Percentiles rank a stretch among this genome's conserved stretches.
These are phyloP conservation scores for Allodekkera sacchari DNA, from an alignment of 805 yeast genomes.

Conservation along the genomic window DNA sequence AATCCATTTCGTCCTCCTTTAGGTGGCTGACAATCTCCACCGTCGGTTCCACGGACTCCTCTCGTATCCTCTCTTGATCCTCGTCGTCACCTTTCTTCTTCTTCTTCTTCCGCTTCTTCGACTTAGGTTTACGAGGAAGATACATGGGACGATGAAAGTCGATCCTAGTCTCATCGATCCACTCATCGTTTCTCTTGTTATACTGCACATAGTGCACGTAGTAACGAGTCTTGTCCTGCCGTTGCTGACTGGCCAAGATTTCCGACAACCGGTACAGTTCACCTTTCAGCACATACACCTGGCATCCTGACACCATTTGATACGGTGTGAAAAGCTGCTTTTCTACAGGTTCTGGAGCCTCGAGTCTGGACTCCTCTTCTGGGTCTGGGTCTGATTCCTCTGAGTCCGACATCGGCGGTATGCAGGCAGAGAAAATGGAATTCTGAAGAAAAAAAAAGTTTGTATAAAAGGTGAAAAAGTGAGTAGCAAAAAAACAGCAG, in stretches of 20 bases:
- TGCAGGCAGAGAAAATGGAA: too few species aligned
- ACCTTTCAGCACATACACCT: slow-evolving; percentile 75
- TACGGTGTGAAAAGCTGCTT: slow-evolving; percentile 26
- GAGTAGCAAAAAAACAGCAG: neutral
- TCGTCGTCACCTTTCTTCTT: slow-evolving; percentile 19
- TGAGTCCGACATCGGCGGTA: slow-evolving; percentile 5
- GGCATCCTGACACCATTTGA: slow-evolving; percentile 68
- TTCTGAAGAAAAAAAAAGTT: too few species aligned
- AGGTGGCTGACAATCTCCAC: slow-evolving; percentile 5
- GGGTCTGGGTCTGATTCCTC: slow-evolving; percentile 4
- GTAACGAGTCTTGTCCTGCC: slow-evolving; percentile 70
- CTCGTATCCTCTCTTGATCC: slow-evolving; percentile 1
- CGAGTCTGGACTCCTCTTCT: slow-evolving; percentile 4
- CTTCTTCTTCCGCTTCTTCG: slow-evolving; percentile 31
- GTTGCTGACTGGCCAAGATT: slow-evolving; percentile 63
- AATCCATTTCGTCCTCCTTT: slow-evolving; percentile 65
- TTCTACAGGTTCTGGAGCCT: slow-evolving; percentile 21
- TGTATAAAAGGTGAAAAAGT: neutral
- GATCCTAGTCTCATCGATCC: slow-evolving; percentile 71
- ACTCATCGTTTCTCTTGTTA: slow-evolving; percentile 94
- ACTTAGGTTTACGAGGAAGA: slow-evolving; percentile 54
- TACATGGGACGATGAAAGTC: slow-evolving; percentile 63
- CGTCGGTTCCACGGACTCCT: neutral
- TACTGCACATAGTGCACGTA: slow-evolving; percentile 93
- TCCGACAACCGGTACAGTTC: slow-evolving; percentile 78